These are phyloP conservation scores for Boletus huronensis DNA, from an alignment of 768 basidiomycete species.

Conservation along the genomic window DNA sequence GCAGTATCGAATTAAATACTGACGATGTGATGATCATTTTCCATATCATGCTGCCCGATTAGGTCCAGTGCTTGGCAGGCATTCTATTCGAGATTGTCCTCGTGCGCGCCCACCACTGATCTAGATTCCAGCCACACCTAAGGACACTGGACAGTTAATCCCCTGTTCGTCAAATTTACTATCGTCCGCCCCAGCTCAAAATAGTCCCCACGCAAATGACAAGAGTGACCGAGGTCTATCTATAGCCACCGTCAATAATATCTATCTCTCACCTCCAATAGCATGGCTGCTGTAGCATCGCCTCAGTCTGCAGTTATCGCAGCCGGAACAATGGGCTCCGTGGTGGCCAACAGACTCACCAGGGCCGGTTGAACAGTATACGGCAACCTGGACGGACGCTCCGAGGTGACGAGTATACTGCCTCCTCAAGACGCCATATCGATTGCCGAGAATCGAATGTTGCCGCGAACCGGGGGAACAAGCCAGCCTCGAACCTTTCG, in stretches of 20 bases:
- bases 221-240: constrained; percentile 12
- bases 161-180: not conserved
- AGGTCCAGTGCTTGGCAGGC: not conserved
- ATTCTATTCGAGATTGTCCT: constrained; percentile 10
- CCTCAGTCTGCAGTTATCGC: constrained; percentile 47
- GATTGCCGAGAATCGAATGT: constrained; percentile 36
- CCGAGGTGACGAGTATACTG: constrained; percentile 52
- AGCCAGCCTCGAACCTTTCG: constrained; percentile 11
- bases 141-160: not conserved
- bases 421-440: constrained; percentile 52
- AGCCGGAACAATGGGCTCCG: constrained; percentile 60
- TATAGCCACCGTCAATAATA: constrained; percentile 3
- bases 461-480: not conserved
- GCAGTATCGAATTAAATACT: not conserved
- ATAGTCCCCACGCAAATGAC: not conserved
- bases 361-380: constrained; percentile 50
- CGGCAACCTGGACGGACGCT: constrained; percentile 53
- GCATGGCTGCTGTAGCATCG: constrained; percentile 10
- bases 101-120: constrained; percentile 10
- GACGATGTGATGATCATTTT: constrained; percentile 3
- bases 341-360: constrained; percentile 46
- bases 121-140: constrained; percentile 13
- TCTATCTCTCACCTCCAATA: constrained; percentile 7
- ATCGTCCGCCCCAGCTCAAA: not conserved
- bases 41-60: constrained; percentile 2